These are phyloP conservation scores for Pugionium dolabratum DNA, from an alignment of 345 rosid genomes.

Conservation along the genomic window DNA sequence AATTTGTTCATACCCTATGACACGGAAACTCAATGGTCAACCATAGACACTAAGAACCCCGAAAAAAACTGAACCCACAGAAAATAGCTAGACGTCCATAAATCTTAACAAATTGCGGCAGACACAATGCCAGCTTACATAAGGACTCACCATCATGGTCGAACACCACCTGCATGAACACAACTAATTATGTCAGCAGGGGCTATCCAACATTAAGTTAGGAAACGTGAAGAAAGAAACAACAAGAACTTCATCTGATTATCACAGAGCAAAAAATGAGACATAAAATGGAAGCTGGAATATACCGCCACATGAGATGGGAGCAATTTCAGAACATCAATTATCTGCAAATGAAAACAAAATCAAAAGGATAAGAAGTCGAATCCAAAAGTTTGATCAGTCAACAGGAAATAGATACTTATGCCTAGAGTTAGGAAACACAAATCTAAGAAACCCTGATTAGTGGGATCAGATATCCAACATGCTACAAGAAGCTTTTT, in stretches of 20 bases:
- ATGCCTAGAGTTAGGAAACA: conserved; percentile 16
- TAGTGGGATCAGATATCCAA: conserved; percentile 10
- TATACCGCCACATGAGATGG: conserved; percentile 94
- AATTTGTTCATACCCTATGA: neutral
- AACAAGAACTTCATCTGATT: conserved; percentile 7
- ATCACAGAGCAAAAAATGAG: conserved; percentile 22
- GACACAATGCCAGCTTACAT: neutral
- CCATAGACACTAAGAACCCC: conserved; percentile 8
- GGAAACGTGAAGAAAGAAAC: neutral
- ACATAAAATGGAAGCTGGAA: conserved; percentile 18
- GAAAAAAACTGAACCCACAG: neutral
- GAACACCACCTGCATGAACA: conserved; percentile 82
- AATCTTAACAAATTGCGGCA: conserved; percentile 11
- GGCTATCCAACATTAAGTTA: neutral
- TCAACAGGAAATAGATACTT: conserved; percentile 6
- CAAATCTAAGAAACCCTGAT: conserved; percentile 10
- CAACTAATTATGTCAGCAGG: conserved; percentile 14
- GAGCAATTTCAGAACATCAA: conserved; percentile 82
- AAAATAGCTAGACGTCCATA: conserved; percentile 18
- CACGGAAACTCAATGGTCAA: conserved; percentile 12
- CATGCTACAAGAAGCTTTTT: conserved; percentile 15
- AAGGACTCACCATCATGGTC: conserved; percentile 91
- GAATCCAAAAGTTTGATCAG: conserved; percentile 21
- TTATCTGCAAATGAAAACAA: conserved; percentile 55
- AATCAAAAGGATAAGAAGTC: conserved; percentile 5